Evolutionary conservation across 192 early-diverging fungal genomes (phyloP), one percentile per base, ranked within the genome.

Genomic region (Dimargaris cristalligena): DNA sequence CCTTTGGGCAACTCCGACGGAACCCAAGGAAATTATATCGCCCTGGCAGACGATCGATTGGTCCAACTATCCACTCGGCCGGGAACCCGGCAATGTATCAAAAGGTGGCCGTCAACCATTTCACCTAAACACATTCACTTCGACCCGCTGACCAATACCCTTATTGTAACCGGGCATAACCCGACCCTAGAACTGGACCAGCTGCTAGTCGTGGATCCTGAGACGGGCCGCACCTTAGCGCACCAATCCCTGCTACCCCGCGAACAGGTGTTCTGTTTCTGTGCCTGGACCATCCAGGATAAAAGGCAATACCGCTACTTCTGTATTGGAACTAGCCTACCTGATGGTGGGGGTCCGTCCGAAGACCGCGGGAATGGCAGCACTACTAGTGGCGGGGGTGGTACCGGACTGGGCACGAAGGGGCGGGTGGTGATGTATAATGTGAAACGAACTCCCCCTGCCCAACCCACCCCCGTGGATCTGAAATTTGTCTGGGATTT

Each of bases 401-500:
- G n/a, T n/a, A n/a, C 8, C 16, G 38, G 38, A 41, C 38, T 41
- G 16, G 38, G 38, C 38, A 41, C 8, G 16, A 29, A 34, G 18
- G 54, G 54, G 14, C 54, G 54, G 2, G 54, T 56, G 54, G 32
- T 56, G 1, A 56, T 56, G 54, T 56, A 56, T 33, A 56, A 31
- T 56, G 3, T 56, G 20, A 56, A 56, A 34, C 54, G 54, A 23
- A 14, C 38, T n/a, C n/a, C n/a, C n/a, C n/a, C n/a, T n/a, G n/a
- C 38, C 8, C 38, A 16, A 41, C 38, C 38, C 38, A 16, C 16
- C 6, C 38, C 38, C 38, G 16, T 41, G 38, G 47, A 56, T 20
- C 54, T 56, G 2, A 29, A 34, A 23, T 56, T 56, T 56, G 54
- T 56, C 16, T 56, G 54, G 54, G 54, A 56, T 56, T 33, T 56